These are phyloP conservation scores for Bipolaris sorokiniana DNA, from an alignment of 2,329 filamentous ascomycete species.

Conservation along the genomic window DNA sequence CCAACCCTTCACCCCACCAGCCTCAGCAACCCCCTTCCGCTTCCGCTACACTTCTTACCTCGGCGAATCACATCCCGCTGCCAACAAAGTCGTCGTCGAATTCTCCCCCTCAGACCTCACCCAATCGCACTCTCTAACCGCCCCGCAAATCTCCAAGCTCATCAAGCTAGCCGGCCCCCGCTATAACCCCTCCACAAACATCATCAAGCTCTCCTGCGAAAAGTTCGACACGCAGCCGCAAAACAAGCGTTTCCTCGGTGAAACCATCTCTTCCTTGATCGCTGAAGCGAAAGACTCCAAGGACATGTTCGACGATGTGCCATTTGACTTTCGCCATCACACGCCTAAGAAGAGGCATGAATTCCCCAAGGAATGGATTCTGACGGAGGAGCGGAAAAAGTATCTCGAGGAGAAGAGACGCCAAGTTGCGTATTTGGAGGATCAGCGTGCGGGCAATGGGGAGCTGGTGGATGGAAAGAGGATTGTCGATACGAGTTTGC, in stretches of 20 bases:
- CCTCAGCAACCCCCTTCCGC: slow-evolving; percentile 72
- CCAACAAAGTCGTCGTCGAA: slow-evolving; percentile 92
- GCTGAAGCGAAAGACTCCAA: slow-evolving; percentile 73
- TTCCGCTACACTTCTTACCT: slow-evolving; percentile 98
- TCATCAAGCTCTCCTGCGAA: slow-evolving; percentile 90
- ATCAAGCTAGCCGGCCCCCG: slow-evolving; percentile 84
- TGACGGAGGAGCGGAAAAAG: slow-evolving; percentile 72
- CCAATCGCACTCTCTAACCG: slow-evolving; percentile 71
- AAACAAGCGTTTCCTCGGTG: slow-evolving; percentile 93
- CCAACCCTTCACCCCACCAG: slow-evolving; percentile 78
- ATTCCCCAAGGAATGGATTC: slow-evolving; percentile 83
- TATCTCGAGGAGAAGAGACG: slow-evolving; percentile 69
- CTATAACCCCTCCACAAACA: slow-evolving; percentile 82
- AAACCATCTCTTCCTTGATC: slow-evolving; percentile 76
- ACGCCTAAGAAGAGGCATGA: slow-evolving; percentile 68
- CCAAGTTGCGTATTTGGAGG: slow-evolving; percentile 61
- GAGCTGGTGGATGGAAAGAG: slow-evolving; percentile 61
- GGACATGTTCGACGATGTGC: slow-evolving; percentile 87
- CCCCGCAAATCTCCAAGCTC: slow-evolving; percentile 76
- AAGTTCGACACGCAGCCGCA: slow-evolving; percentile 86
- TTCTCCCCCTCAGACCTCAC: slow-evolving; percentile 77
- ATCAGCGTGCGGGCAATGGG: slow-evolving; percentile 60
- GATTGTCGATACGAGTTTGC: slow-evolving; percentile 45
- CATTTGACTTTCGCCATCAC: slow-evolving; percentile 87
- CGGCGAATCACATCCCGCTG: slow-evolving; percentile 88